Conservation (phyloP, 257 asterid genomes). For the Capsicum baccatum region DNA sequence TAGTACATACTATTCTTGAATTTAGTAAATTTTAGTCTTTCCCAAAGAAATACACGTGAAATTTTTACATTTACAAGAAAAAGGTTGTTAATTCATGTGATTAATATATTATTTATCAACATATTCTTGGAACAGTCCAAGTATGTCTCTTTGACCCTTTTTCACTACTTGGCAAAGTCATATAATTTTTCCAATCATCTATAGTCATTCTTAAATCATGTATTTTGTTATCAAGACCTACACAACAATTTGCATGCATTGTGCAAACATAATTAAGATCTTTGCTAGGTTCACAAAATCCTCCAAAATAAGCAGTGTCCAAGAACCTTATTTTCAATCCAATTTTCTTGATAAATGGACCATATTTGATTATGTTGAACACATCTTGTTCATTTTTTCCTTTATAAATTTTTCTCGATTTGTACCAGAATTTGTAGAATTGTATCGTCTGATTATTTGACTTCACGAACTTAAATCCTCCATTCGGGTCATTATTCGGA, state of each 20-base stretch:
- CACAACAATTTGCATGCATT: slow-evolving; percentile 79
- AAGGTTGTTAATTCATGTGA: neutral
- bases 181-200: slow-evolving; percentile 56
- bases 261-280: slow-evolving; percentile 54
- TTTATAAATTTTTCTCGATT: slow-evolving; percentile 40
- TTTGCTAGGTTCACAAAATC: slow-evolving; percentile 62
- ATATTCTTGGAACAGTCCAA: slow-evolving; percentile 50
- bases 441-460: slow-evolving; percentile 48
- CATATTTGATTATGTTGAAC: slow-evolving; percentile 46
- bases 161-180: slow-evolving; percentile 31
- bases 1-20: too few relatives aligned
- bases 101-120: slow-evolving; percentile 4
- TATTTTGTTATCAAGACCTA: slow-evolving; percentile 57
- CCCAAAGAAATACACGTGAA: too few relatives aligned
- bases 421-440: slow-evolving; percentile 63
- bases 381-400: slow-evolving; percentile 60
- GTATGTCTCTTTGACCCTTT: slow-evolving; percentile 28
- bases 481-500: slow-evolving; percentile 48
- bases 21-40: too few relatives aligned
- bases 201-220: slow-evolving; percentile 56
- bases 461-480: slow-evolving; percentile 51
- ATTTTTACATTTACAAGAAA: too few relatives aligned
- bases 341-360: slow-evolving; percentile 43
- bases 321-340: slow-evolving; percentile 53
- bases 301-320: slow-evolving; percentile 56